A percentile compares a stretch with the other conserved stretches of the same genome.
Evolutionary conservation across 371 early-diverging fungal genomes (phyloP).

Genomic region (Dichotomocladium elegans): DNA sequence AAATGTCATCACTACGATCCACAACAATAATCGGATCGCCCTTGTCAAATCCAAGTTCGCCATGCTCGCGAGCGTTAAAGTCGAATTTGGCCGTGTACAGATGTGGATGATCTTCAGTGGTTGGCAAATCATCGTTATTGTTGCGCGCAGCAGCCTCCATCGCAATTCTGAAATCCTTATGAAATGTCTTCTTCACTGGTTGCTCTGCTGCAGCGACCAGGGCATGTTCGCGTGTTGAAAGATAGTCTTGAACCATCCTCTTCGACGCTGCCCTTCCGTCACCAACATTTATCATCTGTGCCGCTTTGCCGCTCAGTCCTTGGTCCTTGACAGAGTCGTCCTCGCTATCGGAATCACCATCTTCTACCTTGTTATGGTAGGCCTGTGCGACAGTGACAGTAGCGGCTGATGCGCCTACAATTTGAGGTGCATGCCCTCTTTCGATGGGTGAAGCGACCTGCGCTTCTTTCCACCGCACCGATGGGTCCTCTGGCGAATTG

Average conservation of each 20-base stretch:
- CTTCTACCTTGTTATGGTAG: neutral
- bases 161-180: constrained; percentile 38
- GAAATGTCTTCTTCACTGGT: constrained; percentile 19
- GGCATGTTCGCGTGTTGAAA: constrained; percentile 18
- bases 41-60: constrained; percentile 73
- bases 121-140: constrained; percentile 25
- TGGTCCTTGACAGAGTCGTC: neutral
- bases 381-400: constrained; percentile 10
- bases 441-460: constrained; percentile 29
- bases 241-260: constrained; percentile 37
- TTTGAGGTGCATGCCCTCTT: constrained; percentile 15
- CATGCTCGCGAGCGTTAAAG: constrained; percentile 71
- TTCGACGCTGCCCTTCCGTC: constrained; percentile 41
- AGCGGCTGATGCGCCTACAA: constrained; percentile 17
- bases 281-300: too few species aligned
- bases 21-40: constrained; percentile 75
- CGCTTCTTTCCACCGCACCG: constrained; percentile 27
- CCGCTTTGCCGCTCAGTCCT: neutral
- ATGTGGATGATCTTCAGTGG: constrained; percentile 38
- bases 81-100: constrained; percentile 74
- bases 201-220: neutral
- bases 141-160: constrained; percentile 36
- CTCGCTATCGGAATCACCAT: neutral
- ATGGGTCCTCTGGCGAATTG: constrained; percentile 13
- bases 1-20: constrained; percentile 76